Evolutionary conservation across 2,329 filamentous ascomycete genomes (phyloP).

Genomic region (Biscogniauxia marginata): DNA sequence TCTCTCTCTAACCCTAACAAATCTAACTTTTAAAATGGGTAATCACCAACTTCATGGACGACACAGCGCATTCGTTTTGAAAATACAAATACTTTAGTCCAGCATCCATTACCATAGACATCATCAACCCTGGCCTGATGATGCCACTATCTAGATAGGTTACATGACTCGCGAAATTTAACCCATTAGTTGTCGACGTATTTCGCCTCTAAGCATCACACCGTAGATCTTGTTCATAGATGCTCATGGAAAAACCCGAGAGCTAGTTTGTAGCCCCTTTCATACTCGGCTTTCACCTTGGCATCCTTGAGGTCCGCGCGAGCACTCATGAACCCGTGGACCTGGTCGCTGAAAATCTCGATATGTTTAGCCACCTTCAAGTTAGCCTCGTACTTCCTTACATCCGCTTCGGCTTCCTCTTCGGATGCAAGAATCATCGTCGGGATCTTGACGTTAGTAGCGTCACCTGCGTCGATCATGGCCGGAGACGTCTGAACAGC

Average conservation of each 20-base stretch:
- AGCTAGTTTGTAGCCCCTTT: conserved; percentile 57
- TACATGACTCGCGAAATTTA: too few relatives aligned
- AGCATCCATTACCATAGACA: too few relatives aligned
- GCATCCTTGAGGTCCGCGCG: conserved; percentile 55
- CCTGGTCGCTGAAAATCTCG: conserved; percentile 61
- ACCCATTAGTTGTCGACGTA: too few relatives aligned
- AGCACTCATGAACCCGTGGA: conserved; percentile 71
- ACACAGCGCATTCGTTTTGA: too few relatives aligned
- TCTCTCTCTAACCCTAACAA: too few relatives aligned
- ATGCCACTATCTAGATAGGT: too few relatives aligned
- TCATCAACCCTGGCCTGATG: too few relatives aligned
- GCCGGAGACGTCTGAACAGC: conserved; percentile 54
- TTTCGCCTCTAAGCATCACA: too few relatives aligned
- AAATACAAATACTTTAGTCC: too few relatives aligned
- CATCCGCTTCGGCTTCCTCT: conserved; percentile 54
- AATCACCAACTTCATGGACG: too few relatives aligned
- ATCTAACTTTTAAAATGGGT: too few relatives aligned
- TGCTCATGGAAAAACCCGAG: conserved; percentile 55
- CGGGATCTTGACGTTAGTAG: conserved; percentile 29
- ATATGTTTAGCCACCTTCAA: conserved; percentile 55
- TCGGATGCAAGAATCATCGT: conserved; percentile 56
- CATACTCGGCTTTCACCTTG: conserved; percentile 57
- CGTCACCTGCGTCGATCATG: conserved; percentile 61
- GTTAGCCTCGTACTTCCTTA: conserved; percentile 50
- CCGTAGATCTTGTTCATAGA: too few relatives aligned